Percentiles rank a stretch among this genome's conserved stretches.
Evolutionary conservation across 2,329 filamentous ascomycete species (phyloP).

Genomic region (Neofusicoccum laricinum): DNA sequence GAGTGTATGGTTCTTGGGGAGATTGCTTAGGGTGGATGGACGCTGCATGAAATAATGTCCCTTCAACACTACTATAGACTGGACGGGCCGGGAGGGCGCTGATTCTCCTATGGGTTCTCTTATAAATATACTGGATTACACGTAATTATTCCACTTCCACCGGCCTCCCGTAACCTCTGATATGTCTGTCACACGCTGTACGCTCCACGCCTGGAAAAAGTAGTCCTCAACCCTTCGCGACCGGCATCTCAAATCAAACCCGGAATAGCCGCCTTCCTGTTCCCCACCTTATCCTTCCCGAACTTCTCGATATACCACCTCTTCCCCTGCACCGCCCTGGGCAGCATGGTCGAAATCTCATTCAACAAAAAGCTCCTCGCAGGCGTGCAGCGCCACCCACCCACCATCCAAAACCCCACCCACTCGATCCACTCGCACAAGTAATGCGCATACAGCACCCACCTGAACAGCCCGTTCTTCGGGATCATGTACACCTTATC

Average conservation of each 20-base stretch:
- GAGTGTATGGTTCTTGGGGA: background rate
- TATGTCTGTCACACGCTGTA: background rate
- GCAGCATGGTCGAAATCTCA: slow-evolving; percentile 85
- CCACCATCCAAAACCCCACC: slow-evolving; percentile 80
- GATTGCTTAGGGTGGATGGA: background rate
- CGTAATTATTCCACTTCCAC: background rate
- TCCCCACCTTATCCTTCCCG: slow-evolving; percentile 74
- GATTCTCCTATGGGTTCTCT: background rate
- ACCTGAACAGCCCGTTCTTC: slow-evolving; percentile 75
- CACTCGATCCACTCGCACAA: slow-evolving; percentile 97
- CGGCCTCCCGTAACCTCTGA: background rate
- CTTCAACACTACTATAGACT: background rate
- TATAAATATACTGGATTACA: background rate
- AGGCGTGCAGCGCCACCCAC: slow-evolving; percentile 64
- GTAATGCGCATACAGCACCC: slow-evolving; percentile 88
- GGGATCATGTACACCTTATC: slow-evolving; percentile 88
- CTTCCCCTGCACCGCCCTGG: slow-evolving; percentile 75
- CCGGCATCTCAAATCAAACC: slow-evolving; percentile 43
- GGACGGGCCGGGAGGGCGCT: background rate
- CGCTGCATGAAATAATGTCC: background rate
- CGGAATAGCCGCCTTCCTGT: slow-evolving; percentile 71
- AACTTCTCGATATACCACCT: slow-evolving; percentile 88
- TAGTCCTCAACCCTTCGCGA: background rate
- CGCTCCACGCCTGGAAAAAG: background rate
- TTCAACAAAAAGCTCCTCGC: slow-evolving; percentile 82